These are phyloP conservation scores for Yamadazyma kitorensis DNA, from an alignment of 805 yeast genomes.

Conservation along the genomic window DNA sequence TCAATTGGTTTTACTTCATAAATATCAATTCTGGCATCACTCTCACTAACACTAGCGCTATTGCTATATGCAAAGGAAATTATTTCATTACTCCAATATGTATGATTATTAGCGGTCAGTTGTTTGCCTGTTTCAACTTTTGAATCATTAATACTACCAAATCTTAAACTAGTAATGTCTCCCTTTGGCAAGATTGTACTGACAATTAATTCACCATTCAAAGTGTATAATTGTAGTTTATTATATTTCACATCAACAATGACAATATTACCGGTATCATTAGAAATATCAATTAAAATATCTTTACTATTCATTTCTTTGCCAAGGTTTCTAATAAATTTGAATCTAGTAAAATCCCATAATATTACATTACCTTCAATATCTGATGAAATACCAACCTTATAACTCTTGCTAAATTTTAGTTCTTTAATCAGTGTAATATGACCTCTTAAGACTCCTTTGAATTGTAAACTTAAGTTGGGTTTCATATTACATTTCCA, in stretches of 20 bases:
- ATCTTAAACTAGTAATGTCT: slow-evolving; percentile 20
- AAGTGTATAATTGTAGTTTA: slow-evolving; percentile 39
- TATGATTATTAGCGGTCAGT: slow-evolving; percentile 23
- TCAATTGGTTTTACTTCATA: slow-evolving; percentile 23
- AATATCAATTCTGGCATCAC: slow-evolving; percentile 27
- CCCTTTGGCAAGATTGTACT: slow-evolving; percentile 15
- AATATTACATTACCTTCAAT: slow-evolving; percentile 49
- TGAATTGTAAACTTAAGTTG: slow-evolving; percentile 33
- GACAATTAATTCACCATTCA: slow-evolving; percentile 51
- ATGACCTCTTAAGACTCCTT: slow-evolving; percentile 58
- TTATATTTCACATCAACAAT: slow-evolving; percentile 22
- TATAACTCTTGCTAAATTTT: slow-evolving; percentile 49
- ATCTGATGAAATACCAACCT: slow-evolving; percentile 55
- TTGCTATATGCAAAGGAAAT: slow-evolving; percentile 25
- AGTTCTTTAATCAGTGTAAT: slow-evolving; percentile 44
- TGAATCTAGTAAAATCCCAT: slow-evolving; percentile 63
- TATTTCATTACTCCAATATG: slow-evolving; percentile 37
- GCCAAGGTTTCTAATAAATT: slow-evolving; percentile 42
- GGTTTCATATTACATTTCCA: slow-evolving; percentile 47
- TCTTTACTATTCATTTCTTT: slow-evolving; percentile 14
- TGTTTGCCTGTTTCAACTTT: slow-evolving; percentile 22
- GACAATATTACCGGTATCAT: slow-evolving; percentile 54
- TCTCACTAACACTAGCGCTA: slow-evolving; percentile 8
- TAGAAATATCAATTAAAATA: slow-evolving; percentile 45
- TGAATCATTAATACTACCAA: slow-evolving; percentile 30